Evolutionary conservation across 306 rosid genomes (phyloP), one percentile per base, ranked within the genome.

Genomic region (Vachellia collinsii): DNA sequence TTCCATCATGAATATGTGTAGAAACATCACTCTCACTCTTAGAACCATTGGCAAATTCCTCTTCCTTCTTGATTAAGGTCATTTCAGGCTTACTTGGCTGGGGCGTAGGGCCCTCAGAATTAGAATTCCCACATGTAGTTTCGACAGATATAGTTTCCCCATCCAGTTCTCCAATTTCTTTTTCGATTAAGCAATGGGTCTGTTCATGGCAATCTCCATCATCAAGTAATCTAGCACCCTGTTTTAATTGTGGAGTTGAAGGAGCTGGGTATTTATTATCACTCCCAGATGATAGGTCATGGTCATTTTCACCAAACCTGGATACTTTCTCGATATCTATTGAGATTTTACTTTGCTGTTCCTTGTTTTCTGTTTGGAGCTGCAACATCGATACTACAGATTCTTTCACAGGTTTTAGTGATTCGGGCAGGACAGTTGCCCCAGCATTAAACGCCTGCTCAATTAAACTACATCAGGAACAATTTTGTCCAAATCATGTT

Each of bases 221-320:
- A 77, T 90, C 97, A 68, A 92, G 75, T 79, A 88, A 83, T 67
- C 97, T 79, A n/a, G 83, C 83, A 34, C 92, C 99, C 10, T 91
- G 99, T 64, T 91, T 86, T 71, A 92, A 85, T 72, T 96, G 99
- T 16, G 98, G 99, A 47, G 97, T 96, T 42, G 98, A 96, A 74
- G 99, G 99, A 84, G 99, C 98, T 3, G 99, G 98, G 80, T 90
- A 96, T 89, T 89, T 91, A 80, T 93, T 91, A 79, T 95, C 98
- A 70, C 88, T 88, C 54, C 87, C 97, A 29, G 83, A 75, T 29
- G 88, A 88, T 14, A 80, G 94, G 72, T 92, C 93, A 9, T 72
- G 76, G 39, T 84, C 90, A 48, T 83, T 76, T 74, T 85, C 97
- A 79, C 84, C 65, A 61, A 63, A 76, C 83, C 47, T 68, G 3